Conservation (phyloP, 2,329 filamentous ascomycete genomes). For the Pseudopithomyces maydicus region DNA sequence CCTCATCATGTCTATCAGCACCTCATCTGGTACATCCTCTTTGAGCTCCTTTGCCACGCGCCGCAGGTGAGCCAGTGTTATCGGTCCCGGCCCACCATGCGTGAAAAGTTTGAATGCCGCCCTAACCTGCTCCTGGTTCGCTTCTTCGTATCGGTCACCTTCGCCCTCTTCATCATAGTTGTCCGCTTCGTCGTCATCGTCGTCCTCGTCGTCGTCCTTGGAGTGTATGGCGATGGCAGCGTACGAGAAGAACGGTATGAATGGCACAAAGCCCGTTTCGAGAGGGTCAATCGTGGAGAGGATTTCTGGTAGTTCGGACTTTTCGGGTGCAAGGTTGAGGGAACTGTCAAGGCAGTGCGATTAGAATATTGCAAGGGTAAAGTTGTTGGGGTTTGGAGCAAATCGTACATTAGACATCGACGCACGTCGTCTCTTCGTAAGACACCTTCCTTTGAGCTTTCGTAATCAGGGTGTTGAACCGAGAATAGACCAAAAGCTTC, state of each 20-base stretch:
- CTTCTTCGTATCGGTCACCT: slow-evolving; percentile 37
- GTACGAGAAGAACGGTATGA: slow-evolving; percentile 82
- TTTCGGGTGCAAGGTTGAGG: slow-evolving; percentile 72
- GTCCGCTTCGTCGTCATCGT: slow-evolving; percentile 53
- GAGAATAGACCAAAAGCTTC: slow-evolving; percentile 86
- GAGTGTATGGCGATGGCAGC: slow-evolving; percentile 81
- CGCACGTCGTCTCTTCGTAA: slow-evolving; percentile 52
- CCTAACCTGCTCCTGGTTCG: slow-evolving; percentile 69
- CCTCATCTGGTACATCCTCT: slow-evolving; percentile 80
- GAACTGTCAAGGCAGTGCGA: slow-evolving; percentile 64
- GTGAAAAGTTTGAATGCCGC: slow-evolving; percentile 85
- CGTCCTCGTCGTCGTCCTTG: slow-evolving; percentile 31
- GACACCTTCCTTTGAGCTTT: slow-evolving; percentile 66
- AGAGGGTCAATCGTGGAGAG: slow-evolving; percentile 83
- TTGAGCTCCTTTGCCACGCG: slow-evolving; percentile 80
- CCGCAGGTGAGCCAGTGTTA: slow-evolving; percentile 78
- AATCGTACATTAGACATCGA: slow-evolving; percentile 56
- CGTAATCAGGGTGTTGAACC: slow-evolving; percentile 56
- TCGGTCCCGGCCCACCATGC: slow-evolving; percentile 61
- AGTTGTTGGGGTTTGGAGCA: not conserved
- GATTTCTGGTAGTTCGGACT: slow-evolving; percentile 75
- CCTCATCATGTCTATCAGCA: slow-evolving; percentile 90
- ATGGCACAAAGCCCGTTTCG: slow-evolving; percentile 75
- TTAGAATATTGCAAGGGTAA: not conserved
- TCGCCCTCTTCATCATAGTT: slow-evolving; percentile 52